These are phyloP conservation scores for Naganishia randhawae DNA, from an alignment of 768 basidiomycete species.

Conservation along the genomic window DNA sequence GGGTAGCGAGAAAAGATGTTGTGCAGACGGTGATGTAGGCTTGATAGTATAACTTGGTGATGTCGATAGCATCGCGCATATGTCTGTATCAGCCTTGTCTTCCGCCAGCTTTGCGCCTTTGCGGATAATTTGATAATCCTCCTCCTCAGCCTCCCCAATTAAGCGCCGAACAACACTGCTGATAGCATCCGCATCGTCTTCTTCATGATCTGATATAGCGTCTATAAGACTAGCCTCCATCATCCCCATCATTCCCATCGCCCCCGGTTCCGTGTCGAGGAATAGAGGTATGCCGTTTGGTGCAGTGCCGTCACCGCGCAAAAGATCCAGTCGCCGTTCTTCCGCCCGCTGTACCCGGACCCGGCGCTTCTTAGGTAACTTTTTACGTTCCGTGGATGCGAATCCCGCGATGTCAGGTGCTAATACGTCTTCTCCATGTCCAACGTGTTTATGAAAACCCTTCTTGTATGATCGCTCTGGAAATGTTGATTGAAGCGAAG, in stretches of 20 bases:
- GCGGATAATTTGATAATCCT: not conserved
- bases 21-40: constrained; percentile 17
- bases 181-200: constrained; percentile 1
- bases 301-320: constrained; percentile 42
- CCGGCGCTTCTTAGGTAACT: constrained; percentile 1
- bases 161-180: constrained; percentile 11
- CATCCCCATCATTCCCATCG: not conserved
- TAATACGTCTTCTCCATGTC: not conserved
- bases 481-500: constrained; percentile 20
- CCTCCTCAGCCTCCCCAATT: not conserved
- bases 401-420: not conserved
- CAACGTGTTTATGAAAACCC: no score
- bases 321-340: constrained; percentile 40
- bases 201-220: constrained; percentile 8
- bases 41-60: constrained; percentile 15
- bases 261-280: not conserved
- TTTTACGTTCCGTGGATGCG: not conserved
- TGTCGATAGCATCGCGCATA: constrained; percentile 1
- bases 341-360: constrained; percentile 34
- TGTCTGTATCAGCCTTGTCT: not conserved
- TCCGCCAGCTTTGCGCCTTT: not conserved
- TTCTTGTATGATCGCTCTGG: constrained; percentile 4
- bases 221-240: not conserved
- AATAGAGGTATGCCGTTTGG: constrained; percentile 13
- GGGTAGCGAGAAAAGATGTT: constrained; percentile 14